Evolutionary conservation across 2,329 filamentous ascomycete species (phyloP), one percentile per base, ranked within the genome.

Genomic region (Fusarium sp.): DNA sequence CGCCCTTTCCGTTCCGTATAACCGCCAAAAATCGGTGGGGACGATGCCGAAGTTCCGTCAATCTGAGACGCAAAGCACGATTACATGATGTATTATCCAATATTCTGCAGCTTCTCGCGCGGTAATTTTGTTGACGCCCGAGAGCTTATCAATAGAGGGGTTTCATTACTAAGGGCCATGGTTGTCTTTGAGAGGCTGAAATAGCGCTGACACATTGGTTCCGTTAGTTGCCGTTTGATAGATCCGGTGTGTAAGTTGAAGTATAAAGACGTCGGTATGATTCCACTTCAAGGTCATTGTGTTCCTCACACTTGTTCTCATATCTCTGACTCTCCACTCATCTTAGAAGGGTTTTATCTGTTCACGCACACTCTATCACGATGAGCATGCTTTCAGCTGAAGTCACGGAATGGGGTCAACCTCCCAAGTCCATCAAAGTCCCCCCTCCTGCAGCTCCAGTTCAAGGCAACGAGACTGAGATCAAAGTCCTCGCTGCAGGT

Each of bases 401-500:
- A 69, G 81, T 87, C 69, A 78, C 78, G 9, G 63, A 80, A 64
- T 87, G 84, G 84, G 82, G 81, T 6, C 63, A 79, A 24, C 7
- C 74, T 22, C 79, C 79, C 24, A 74, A 70, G 24, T 44, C 73
- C 38, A 60, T 76, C 76, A 63, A 84, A 76, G 76, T 82, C 4
- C 66, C 77, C n/a, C 79, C 82, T 45, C 80, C 82, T 9, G 80
- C 83, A 10, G 41, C 81, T 1, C 83, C 86, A 24, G 68, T 79
- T 22, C 54, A 74, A 51, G 75, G 78, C 12, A 78, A 79, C 35
- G 81, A 85, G 65, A 73, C 88, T 48, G 86, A 86, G 60, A 82
- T 91, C 79, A 86, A 85, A 70, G 83, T 91, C 69, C 75, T 87
- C 54, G 87, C 87, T 18, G 77, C 84, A 6, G 88, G 87, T 35